Percentiles rank a stretch among this genome's conserved stretches.
phyloP scores from a whole-genome alignment of 257 asterid genomes.

The Dorcoceras hygrometricum region DNA sequence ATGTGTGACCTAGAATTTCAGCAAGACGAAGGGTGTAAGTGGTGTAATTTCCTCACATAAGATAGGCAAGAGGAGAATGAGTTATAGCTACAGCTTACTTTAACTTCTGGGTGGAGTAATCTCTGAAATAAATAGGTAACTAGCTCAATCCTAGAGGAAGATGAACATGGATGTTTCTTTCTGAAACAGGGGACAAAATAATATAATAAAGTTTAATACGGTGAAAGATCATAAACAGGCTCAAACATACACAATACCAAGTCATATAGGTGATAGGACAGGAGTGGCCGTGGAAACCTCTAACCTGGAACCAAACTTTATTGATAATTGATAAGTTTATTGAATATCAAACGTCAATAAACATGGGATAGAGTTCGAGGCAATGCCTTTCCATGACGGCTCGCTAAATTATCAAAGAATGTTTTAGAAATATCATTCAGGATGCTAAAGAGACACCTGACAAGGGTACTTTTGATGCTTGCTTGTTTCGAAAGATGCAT shows the following conservation, averaged over 20 bases:
- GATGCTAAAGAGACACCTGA: background rate
- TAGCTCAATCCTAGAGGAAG: constrained; percentile 14
- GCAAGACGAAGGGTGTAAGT: background rate
- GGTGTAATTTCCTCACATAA: background rate
- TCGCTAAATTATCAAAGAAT: background rate
- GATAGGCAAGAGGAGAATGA: background rate
- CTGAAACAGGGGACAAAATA: constrained; percentile 4
- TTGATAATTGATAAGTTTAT: background rate
- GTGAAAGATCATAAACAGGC: background rate
- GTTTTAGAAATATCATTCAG: background rate
- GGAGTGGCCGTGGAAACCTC: background rate
- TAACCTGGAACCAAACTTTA: background rate
- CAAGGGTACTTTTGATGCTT: background rate
- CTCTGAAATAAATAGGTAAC: constrained; percentile 19
- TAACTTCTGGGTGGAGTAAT: constrained; percentile 7
- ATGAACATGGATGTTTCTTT: constrained; percentile 2
- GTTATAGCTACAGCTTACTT: constrained; percentile 24
- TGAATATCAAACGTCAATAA: background rate
- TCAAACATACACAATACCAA: background rate
- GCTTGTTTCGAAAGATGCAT: background rate
- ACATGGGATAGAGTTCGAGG: background rate
- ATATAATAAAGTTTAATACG: background rate
- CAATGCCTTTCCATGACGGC: background rate
- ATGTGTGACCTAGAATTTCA: constrained; percentile 14
- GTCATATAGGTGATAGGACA: background rate